Base-by-base conservation (phyloP, 2,329 filamentous ascomycete genomes). In the Diplocarpon mali region DNA sequence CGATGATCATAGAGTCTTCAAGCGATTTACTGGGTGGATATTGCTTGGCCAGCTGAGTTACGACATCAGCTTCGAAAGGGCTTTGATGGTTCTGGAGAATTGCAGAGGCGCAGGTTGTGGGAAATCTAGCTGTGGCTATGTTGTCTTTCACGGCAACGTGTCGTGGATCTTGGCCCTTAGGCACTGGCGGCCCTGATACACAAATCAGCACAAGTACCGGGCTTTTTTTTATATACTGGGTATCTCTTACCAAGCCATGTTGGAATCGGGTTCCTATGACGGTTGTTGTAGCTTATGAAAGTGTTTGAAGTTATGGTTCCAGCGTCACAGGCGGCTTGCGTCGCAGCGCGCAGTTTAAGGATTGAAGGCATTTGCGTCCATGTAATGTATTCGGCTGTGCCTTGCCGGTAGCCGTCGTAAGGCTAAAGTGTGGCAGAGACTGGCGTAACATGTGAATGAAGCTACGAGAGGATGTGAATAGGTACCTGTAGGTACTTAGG, bases 11-110 rank as follows among this genome's bases (percentile, higher is more conserved):
- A 35, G 15, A 24, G 20, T 24, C 7, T 24, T 7, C 7, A 24
- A 24, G 7, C 3, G 20, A 24, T 24, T 24, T 24, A 4, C 20
- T 24, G 20, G 20, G 20, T 24, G 7, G 4, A 24, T 24, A 24
- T 24, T 7, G 20, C 20, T 24, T 24, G 20, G 20, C 20, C 20
- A 95, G 71, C 55, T 80, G 75, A 41, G 71, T 67, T 29, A 93
- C 78, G 14, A 95, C 80, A 8, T 85, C 90, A 14, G 90, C 87
- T 60, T 89, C 78, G 63, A 84, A 90, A 3, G 89, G 85, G 49
- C 83, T 87, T 30, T 64, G 67, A 63, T 89, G 85, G 49, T 69
- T 69, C n/a, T 70, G 61, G 34, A 96, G 75, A 44, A 87, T 83
- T 15, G 68, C 68, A 2, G 90, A 95, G 51, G 79, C 85, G 64